Percentiles rank a stretch among this genome's conserved stretches.
These are phyloP conservation scores for Xylaria palmicola DNA, from an alignment of 495 filamentous ascomycete genomes.

Conservation along the genomic window DNA sequence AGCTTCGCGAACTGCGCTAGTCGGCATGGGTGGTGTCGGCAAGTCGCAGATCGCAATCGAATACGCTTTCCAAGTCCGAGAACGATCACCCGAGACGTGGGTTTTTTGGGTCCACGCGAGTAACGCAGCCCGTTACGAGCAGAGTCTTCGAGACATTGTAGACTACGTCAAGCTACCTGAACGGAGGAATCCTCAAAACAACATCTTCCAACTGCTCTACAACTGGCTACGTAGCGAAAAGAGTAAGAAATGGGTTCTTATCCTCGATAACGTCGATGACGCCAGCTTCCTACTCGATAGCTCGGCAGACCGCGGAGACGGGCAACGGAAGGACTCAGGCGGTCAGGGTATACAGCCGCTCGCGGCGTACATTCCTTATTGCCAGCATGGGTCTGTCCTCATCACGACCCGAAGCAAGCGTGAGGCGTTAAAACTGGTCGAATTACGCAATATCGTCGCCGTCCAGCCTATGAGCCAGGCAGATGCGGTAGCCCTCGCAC, in stretches of 20 bases:
- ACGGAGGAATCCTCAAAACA: slow-evolving; percentile 33
- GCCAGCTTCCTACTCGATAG: slow-evolving; percentile 23
- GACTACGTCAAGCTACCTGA: slow-evolving; percentile 33
- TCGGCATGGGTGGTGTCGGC: slow-evolving; percentile 29
- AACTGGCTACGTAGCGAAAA: slow-evolving; percentile 39
- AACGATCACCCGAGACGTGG: slow-evolving; percentile 23
- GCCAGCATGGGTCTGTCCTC: slow-evolving; percentile 37
- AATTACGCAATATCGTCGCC: slow-evolving; percentile 36
- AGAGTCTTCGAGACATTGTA: slow-evolving; percentile 40
- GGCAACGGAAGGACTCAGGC: slow-evolving; percentile 10
- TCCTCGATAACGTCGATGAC: slow-evolving; percentile 49
- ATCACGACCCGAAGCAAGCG: slow-evolving; percentile 34
- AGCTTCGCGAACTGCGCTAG: slow-evolving; percentile 25
- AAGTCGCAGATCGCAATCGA: slow-evolving; percentile 39
- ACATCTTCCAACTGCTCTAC: slow-evolving; percentile 37
- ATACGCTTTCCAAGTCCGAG: slow-evolving; percentile 34
- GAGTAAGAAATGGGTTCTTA: slow-evolving; percentile 38
- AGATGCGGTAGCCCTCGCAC: slow-evolving; percentile 37
- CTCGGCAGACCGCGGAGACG: background rate
- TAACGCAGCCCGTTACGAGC: slow-evolving; percentile 33
- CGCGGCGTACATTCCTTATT: slow-evolving; percentile 38
- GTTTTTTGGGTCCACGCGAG: slow-evolving; percentile 46
- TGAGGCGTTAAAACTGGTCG: slow-evolving; percentile 30
- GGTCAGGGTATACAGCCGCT: slow-evolving; percentile 25
- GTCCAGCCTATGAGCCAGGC: slow-evolving; percentile 37